Percentiles rank a stretch among this genome's conserved stretches.
These are phyloP conservation scores for Skeletonema menzelii DNA, from an alignment of 108 stramenopile species.

Conservation along the genomic window DNA sequence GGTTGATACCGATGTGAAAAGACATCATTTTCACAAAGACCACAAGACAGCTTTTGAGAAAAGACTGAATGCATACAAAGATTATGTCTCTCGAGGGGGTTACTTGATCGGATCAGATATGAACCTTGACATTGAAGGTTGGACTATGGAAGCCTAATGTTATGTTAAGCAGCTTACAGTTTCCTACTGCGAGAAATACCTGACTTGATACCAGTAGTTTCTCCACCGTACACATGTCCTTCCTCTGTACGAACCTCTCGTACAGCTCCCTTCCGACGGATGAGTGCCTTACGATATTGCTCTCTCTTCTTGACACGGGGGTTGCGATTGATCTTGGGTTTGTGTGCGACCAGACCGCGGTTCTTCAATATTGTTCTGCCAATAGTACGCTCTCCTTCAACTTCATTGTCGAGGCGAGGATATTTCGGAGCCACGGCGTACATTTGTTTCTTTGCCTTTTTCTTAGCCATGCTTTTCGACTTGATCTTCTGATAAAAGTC, in stretches of 20 bases:
- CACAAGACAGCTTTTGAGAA: slow-evolving; percentile 42
- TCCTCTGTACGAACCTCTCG: slow-evolving; percentile 85
- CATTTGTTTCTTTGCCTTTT: slow-evolving; percentile 58
- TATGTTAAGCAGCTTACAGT: slow-evolving; percentile 28
- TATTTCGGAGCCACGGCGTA: slow-evolving; percentile 87
- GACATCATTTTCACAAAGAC: slow-evolving; percentile 18
- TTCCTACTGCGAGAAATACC: slow-evolving; percentile 84
- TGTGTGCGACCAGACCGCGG: slow-evolving; percentile 95
- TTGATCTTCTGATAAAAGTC: slow-evolving; percentile 65
- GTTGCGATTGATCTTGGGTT: slow-evolving; percentile 94
- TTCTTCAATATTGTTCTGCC: slow-evolving; percentile 88
- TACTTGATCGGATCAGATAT: slow-evolving; percentile 72
- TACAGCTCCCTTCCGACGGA: slow-evolving; percentile 94
- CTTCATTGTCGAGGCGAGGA: slow-evolving; percentile 63
- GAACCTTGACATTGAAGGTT: slow-evolving; percentile 40
- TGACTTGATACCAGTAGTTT: slow-evolving; percentile 90
- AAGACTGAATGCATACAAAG: slow-evolving; percentile 64
- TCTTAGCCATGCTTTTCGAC: slow-evolving; percentile 58
- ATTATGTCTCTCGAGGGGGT: slow-evolving; percentile 79
- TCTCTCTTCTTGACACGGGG: slow-evolving; percentile 98
- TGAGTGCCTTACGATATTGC: slow-evolving; percentile 92
- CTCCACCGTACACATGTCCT: slow-evolving; percentile 88
- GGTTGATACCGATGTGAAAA: slow-evolving; percentile 61
- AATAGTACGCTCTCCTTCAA: slow-evolving; percentile 87
- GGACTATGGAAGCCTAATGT: slow-evolving; percentile 10